Evolutionary conservation across 2,329 filamentous ascomycete species (phyloP), one percentile per base, ranked within the genome.

Genomic region (Ceratocystis cacaofunesta): DNA sequence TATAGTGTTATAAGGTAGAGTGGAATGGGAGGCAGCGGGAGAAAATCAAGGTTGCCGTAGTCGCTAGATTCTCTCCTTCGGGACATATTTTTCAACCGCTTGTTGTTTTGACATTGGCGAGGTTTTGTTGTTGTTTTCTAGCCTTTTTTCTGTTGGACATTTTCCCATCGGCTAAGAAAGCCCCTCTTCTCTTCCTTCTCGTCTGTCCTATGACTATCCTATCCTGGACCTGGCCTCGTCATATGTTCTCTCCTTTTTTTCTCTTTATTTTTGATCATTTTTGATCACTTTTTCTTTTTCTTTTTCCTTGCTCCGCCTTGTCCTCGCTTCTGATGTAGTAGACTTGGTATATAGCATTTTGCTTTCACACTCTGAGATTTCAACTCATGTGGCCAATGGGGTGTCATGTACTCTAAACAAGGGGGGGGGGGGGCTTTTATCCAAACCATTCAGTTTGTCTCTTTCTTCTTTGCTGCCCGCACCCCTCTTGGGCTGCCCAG

Each of bases 51-150:
- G 52, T n/a, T 58, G 28, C 52, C 52, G 52, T 32, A 7, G 52
- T 58, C 52, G 52, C 52, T 58, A 58, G 52, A 58, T 58, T 58
- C 25, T 36, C 52, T 58, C 52, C 17, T 58, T 58, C 15, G 52
- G 28, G 52, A 28, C 52, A 58, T 36, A 58, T 58, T 58, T 58
- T 58, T 25, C 52, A 8, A 58, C 15, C 32, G 8, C 28, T 17
- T n/a, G 25, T 32, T 58, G 60, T 62, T 62, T 62, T 62, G 60
- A 62, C 52, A 4, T 58, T 25, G 32, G 22, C 52, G 30, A 17
- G 28, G 25, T n/a, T n/a, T 50, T 50, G 17, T 50, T 50, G 17
- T n/a, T n/a, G 46, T 22, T 50, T n/a, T 50, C 17, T 60, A 60
- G 30, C 25, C n/a, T 30, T 17, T 41, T 15, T 36, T 36, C 10